Evolutionary conservation across 1,284 basidiomycete genomes (phyloP), one percentile per base, ranked within the genome.

Genomic region (Neonothopanus nambi): DNA sequence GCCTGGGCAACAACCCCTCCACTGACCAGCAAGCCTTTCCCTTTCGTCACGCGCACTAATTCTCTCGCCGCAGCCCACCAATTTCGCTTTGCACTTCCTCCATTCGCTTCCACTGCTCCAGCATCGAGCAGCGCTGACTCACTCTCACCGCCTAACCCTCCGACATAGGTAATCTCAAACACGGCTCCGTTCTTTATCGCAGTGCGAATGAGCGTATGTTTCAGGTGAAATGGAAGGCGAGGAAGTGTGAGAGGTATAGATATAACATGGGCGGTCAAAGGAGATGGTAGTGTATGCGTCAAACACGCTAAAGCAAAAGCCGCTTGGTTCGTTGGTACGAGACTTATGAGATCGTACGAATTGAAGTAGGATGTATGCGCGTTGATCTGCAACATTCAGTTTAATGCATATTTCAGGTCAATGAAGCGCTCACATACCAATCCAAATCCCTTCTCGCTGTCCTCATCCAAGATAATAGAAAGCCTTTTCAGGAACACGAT

Each of bases 61-160:
- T 93, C 91, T 33, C 85, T 73, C 15, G 88, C 82, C 0, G 82
- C 77, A 0, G 87, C 85, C 87, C 91, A 93, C 91, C 90, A 93
- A 56, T 91, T 89, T 44, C 87, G 70, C 66, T 89, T 87, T 15
- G 79, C 78, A 7, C 68, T 69, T 2, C 76, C 65, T 0, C 80
- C 82, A 26, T 74, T 77, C 51, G 40, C 11, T 30, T 83, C 80
- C 3, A 77, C 78, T 1, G 72, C 78, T 3, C 79, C 78, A 4
- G 78, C 73, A 30, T 80, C 69, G 3, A 66, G 57, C 15, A 80
- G 63, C 12, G 70, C 60, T 0, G 72, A 57, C 41, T 84, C 84
- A 5, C 75, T 75, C 43, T 84, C 82, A 0, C 78, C 82, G 1
- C 83, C 81, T 0, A 92, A 68, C 0, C 88, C 86, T 15, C 89